These are phyloP conservation scores for Chondrus crispus DNA, from an alignment of 23 red algal genomes.

Conservation along the genomic window DNA sequence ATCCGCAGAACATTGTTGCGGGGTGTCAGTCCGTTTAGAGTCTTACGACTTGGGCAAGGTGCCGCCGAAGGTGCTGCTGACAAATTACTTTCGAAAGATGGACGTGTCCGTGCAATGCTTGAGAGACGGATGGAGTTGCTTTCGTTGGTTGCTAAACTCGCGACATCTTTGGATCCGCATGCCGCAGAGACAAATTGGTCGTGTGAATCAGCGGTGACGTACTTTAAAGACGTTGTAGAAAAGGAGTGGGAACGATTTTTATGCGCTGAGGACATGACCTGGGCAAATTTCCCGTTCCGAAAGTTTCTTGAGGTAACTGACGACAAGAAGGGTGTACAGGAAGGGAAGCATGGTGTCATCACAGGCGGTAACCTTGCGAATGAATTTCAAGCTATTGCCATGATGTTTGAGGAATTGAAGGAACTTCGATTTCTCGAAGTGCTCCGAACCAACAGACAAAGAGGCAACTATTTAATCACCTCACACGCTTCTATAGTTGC, in stretches of 20 bases:
- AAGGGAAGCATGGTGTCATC: no score
- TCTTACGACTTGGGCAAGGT: neutral
- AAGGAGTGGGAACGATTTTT: neutral
- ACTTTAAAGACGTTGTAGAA: neutral
- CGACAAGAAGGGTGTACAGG: no score
- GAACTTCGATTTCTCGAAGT: neutral
- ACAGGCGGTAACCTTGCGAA: neutral
- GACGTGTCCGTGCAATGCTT: neutral
- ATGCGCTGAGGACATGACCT: neutral
- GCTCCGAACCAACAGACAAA: neutral
- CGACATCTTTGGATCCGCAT: neutral
- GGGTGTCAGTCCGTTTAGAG: neutral
- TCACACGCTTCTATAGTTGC: neutral
- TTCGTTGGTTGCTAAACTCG: neutral
- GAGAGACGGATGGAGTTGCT: neutral
- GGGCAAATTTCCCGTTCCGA: neutral
- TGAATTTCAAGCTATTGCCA: neutral
- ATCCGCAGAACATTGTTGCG: neutral
- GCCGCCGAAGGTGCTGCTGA: neutral
- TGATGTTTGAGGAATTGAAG: neutral
- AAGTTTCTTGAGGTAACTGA: neutral
- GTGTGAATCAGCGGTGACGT: neutral
- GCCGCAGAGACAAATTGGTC: neutral
- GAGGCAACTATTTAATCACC: neutral
- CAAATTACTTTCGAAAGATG: neutral